Conservation (phyloP, 805 yeast genomes). For the Scheffersomyces spartinae region DNA sequence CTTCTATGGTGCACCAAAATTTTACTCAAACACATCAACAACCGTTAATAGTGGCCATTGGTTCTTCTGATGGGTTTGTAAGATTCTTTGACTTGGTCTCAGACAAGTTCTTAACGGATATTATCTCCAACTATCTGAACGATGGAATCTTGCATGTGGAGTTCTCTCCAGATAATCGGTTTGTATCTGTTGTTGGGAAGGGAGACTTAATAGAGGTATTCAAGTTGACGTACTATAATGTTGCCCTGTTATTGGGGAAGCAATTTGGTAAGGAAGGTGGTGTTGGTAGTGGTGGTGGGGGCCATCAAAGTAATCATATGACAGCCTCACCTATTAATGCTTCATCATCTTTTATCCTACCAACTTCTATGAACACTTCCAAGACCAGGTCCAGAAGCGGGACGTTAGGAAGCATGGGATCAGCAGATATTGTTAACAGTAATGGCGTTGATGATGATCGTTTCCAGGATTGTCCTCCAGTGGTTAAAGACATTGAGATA, state of each 20-base stretch:
- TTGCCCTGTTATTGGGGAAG: slow-evolving; percentile 18
- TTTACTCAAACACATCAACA: no score
- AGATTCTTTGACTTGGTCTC: slow-evolving; percentile 23
- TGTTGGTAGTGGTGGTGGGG: slow-evolving; percentile 4
- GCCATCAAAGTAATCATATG: no score
- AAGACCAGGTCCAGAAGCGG: no score
- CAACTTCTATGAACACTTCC: no score
- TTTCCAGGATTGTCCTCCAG: slow-evolving; percentile 18
- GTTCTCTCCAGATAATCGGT: slow-evolving; percentile 26
- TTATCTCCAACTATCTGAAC: slow-evolving; percentile 28
- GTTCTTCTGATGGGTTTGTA: slow-evolving; percentile 30
- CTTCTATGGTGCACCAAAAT: slow-evolving; percentile 5
- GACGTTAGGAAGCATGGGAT: no score
- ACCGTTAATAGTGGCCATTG: slow-evolving; percentile 27
- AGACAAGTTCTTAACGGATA: slow-evolving; percentile 25
- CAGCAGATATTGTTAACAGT: no score
- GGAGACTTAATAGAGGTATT: slow-evolving; percentile 32
- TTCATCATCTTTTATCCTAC: no score
- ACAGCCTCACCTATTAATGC: no score
- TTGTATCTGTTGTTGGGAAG: slow-evolving; percentile 25
- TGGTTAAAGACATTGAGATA: slow-evolving; percentile 23
- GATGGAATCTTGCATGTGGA: slow-evolving; percentile 23
- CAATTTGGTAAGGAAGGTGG: slow-evolving; percentile 4
- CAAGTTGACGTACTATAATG: slow-evolving; percentile 29
- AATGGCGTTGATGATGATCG: no score